Evolutionary conservation across 2,329 filamentous ascomycete species (phyloP).

Genomic region (Alternaria hordeiaustralica): DNA sequence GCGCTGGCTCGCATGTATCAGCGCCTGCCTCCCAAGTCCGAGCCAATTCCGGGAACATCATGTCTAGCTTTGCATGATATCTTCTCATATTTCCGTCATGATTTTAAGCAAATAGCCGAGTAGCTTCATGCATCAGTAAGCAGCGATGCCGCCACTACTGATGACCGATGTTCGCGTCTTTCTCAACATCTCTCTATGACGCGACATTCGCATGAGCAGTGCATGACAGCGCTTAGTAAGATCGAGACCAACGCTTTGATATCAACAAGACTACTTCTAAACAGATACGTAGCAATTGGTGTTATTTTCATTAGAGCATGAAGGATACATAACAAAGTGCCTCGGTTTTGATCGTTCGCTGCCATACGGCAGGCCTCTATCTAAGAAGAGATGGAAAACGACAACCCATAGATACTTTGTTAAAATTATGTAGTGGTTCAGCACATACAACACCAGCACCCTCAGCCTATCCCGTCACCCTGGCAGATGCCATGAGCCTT

Average conservation of each 20-base stretch:
- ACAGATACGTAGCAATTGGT: background rate
- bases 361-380: background rate
- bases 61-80: background rate
- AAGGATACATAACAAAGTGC: background rate
- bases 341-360: background rate
- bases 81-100: background rate
- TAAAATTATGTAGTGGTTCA: background rate
- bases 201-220: background rate
- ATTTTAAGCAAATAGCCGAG: constrained; percentile 17
- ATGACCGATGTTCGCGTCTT: background rate
- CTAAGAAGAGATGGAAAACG: background rate
- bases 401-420: background rate
- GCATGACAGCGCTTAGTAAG: background rate
- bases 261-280: background rate
- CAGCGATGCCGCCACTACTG: constrained; percentile 6
- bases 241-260: background rate
- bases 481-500: constrained; percentile 68
- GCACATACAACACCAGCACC: background rate
- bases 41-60: constrained; percentile 1
- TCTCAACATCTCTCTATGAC: background rate
- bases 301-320: background rate
- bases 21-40: constrained; percentile 12
- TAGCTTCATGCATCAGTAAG: constrained; percentile 18
- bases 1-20: background rate
- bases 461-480: background rate